Percentiles rank a stretch among this genome's conserved stretches.
phyloP scores from a whole-genome alignment of 129 eudicot genomes.

The Artemisia annua region DNA sequence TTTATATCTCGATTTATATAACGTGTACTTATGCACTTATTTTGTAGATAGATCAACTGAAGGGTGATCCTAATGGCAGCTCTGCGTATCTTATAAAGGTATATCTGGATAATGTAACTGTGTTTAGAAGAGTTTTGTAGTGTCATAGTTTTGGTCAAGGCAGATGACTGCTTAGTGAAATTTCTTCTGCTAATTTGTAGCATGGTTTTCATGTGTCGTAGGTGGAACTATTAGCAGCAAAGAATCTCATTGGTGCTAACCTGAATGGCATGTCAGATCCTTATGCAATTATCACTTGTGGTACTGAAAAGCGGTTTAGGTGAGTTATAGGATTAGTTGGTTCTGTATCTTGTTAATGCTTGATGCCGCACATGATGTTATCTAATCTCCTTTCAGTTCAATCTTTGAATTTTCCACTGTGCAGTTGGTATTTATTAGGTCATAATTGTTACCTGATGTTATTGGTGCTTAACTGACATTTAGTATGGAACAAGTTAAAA shows the following conservation, averaged over 20 bases:
- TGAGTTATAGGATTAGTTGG: slow-evolving; percentile 29
- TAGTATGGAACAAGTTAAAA: too few species aligned
- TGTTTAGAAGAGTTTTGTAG: not conserved
- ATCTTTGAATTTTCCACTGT: too few species aligned
- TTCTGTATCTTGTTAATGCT: too few species aligned
- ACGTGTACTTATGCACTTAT: slow-evolving; percentile 58
- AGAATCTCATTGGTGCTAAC: slow-evolving; percentile 89
- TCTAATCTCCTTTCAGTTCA: too few species aligned
- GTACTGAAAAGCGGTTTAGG: slow-evolving; percentile 97
- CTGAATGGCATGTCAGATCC: slow-evolving; percentile 99
- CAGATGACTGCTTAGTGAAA: slow-evolving; percentile 7
- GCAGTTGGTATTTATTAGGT: too few species aligned
- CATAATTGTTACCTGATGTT: too few species aligned
- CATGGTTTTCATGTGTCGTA: slow-evolving; percentile 24
- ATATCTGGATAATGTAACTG: slow-evolving; percentile 19
- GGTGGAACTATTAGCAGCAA: slow-evolving; percentile 94
- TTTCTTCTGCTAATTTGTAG: not conserved
- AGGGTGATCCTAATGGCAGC: slow-evolving; percentile 54
- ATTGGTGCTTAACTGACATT: too few species aligned
- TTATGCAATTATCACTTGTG: slow-evolving; percentile 96
- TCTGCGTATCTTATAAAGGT: slow-evolving; percentile 91
- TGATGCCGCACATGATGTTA: too few species aligned
- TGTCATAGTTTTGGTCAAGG: not conserved
- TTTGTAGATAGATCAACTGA: slow-evolving; percentile 88
- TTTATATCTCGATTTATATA: not conserved